Evolutionary conservation across 306 rosid genomes (phyloP).

Genomic region (Fragaria iinumae): DNA sequence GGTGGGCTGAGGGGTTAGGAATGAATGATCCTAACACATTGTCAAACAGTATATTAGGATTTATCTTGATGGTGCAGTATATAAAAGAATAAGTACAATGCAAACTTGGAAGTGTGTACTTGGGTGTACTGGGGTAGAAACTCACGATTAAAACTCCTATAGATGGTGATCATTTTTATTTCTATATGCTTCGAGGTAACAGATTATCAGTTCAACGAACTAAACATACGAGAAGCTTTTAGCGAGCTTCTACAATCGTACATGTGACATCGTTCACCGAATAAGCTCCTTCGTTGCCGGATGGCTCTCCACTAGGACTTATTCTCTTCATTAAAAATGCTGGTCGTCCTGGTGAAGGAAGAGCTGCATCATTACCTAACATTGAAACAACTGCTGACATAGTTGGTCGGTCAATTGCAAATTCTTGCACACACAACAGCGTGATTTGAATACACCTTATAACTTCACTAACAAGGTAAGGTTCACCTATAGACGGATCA

Average conservation of each 20-base stretch:
- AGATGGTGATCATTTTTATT: too few species aligned
- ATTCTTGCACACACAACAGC: conserved; percentile 63
- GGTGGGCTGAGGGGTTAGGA: too few species aligned
- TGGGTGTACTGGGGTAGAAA: too few species aligned
- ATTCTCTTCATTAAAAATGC: conserved; percentile 49
- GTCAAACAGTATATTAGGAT: too few species aligned
- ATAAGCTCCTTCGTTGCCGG: conserved; percentile 13
- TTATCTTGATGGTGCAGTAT: too few species aligned
- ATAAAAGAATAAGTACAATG: too few species aligned
- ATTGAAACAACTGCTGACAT: conserved; percentile 59
- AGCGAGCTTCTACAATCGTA: neutral
- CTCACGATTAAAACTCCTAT: too few species aligned
- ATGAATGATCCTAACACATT: too few species aligned
- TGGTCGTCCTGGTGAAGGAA: conserved; percentile 62
- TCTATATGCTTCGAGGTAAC: too few species aligned
- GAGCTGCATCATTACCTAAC: conserved; percentile 49
- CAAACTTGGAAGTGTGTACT: too few species aligned
- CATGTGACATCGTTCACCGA: conserved; percentile 23
- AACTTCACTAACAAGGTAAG: conserved; percentile 27
- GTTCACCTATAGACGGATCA: conserved; percentile 34
- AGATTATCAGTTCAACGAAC: too few species aligned
- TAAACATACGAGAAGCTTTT: neutral
- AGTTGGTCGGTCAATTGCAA: conserved; percentile 54
- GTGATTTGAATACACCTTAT: conserved; percentile 63
- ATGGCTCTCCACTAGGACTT: neutral